Conservation (phyloP, 345 rosid species). For the Syzygium jambos region DNA sequence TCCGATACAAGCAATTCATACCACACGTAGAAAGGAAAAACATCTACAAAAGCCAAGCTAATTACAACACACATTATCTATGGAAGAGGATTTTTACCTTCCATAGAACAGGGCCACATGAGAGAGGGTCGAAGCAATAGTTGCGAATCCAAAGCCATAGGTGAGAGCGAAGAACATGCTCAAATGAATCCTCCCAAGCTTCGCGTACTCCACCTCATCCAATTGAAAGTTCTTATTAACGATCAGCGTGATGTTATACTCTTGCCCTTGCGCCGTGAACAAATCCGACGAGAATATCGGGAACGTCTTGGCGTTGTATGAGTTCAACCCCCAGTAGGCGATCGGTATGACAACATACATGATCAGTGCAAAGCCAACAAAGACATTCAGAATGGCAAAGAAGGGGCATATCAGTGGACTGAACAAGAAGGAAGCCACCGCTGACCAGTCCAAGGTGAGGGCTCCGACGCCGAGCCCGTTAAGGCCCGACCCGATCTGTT, state of each 20-base stretch:
- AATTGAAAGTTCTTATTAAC: constrained; percentile 3
- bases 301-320: constrained; percentile 1
- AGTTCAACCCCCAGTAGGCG: constrained; percentile 3
- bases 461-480: constrained; percentile 7
- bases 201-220: neutral
- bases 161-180: constrained; percentile 4
- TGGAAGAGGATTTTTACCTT: neutral
- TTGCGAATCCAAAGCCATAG: constrained; percentile 12
- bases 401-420: constrained; percentile 9
- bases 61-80: neutral
- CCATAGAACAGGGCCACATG: constrained; percentile 9
- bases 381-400: constrained; percentile 6
- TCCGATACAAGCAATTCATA: neutral
- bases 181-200: constrained; percentile 4
- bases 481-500: constrained; percentile 7
- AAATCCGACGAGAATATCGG: constrained; percentile 7
- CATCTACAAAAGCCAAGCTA: neutral
- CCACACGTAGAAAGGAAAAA: neutral
- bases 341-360: neutral
- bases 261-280: constrained; percentile 3
- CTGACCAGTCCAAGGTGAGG: constrained; percentile 4
- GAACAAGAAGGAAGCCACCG: constrained; percentile 5
- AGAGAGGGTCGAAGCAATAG: constrained; percentile 6
- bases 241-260: neutral
- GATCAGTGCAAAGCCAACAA: neutral